Evolutionary conservation across 176 grass and related monocot genomes (phyloP), one percentile per base, ranked within the genome.

Genomic region (Aegilops longissima): DNA sequence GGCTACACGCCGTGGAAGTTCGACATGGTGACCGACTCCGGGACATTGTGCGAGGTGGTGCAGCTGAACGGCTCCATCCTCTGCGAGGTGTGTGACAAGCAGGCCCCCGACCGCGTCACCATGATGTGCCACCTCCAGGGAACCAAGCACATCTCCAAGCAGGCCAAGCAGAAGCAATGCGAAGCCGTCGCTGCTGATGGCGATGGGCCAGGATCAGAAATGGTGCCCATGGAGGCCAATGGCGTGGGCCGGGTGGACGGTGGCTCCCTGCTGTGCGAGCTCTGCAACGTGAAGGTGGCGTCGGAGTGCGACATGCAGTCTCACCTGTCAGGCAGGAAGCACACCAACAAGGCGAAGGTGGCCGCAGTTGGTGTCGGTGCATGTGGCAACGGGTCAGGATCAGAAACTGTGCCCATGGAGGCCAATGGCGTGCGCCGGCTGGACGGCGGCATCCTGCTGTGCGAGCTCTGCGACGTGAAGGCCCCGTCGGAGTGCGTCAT

Each of bases 61-160:
- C 89, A 90, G 84, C 87, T 87, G 80, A 69, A 87, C 20, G 89
- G 84, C 12, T 87, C 58, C 89, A 20, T 90, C 66, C 66, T 90
- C 17, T 90, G 89, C 21, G 73, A 83, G 84, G 23, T 73, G 23
- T 87, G 89, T 80, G 58, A 83, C 5, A 58, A 80, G 10, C 24
- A 35, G 20, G 31, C 73, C 0, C 0, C 67, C 2, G 85, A 87
- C 21, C 42, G 67, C 1, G 35, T 84, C 4, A 80, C 80, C 14
- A 90, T 90, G 89, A 59, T 83, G 80, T 80, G 59, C 34, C 89
- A 90, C 80, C 59, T 90, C 10, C 4, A 84, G 16, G 85, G 89
- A 9, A 20, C 4, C 6, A 87, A 80, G 23, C 89, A 90, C 35
- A n/a, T 73, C 58, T 79, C 74, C 25, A 90, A 84, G 54, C 54